Conservation (phyloP, 2,329 filamentous ascomycete genomes). For the Alternaria sp. region DNA sequence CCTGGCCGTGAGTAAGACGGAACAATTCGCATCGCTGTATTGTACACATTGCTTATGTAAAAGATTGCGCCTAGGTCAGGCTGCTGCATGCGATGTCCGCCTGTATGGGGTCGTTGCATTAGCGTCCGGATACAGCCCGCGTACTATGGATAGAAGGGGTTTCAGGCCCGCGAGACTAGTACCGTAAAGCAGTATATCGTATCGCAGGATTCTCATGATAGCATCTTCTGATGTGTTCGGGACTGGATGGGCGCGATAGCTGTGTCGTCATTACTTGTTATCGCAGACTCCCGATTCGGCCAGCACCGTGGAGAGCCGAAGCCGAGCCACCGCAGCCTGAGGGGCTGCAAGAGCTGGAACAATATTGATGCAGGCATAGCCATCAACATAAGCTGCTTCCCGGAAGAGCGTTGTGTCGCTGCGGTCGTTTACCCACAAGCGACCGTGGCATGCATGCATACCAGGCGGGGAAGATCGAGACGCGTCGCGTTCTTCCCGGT, state of each 20-base stretch:
- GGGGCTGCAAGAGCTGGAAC: not conserved
- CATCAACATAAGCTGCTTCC: not conserved
- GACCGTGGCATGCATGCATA: not conserved
- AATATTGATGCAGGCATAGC: not conserved
- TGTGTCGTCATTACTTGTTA: not conserved
- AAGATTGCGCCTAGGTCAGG: not conserved
- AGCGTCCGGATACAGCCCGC: not conserved
- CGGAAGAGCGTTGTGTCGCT: not conserved
- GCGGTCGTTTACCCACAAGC: not conserved
- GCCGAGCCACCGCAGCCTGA: not conserved
- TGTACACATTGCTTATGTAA: not conserved
- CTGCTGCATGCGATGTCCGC: not conserved
- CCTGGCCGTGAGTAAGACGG: not conserved
- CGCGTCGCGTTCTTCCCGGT: not conserved
- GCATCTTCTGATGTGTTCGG: not conserved
- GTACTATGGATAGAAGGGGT: not conserved
- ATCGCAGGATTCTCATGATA: not conserved
- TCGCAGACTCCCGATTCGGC: not conserved
- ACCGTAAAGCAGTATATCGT: not conserved
- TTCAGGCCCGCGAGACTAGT: not conserved
- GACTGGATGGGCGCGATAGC: not conserved
- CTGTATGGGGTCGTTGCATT: not conserved
- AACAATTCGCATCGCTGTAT: not conserved
- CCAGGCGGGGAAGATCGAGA: not conserved
- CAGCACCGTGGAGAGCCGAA: slow-evolving; percentile 20